Base-by-base conservation (phyloP, 441 rosid species). In the Adansonia rubrostipa region DNA sequence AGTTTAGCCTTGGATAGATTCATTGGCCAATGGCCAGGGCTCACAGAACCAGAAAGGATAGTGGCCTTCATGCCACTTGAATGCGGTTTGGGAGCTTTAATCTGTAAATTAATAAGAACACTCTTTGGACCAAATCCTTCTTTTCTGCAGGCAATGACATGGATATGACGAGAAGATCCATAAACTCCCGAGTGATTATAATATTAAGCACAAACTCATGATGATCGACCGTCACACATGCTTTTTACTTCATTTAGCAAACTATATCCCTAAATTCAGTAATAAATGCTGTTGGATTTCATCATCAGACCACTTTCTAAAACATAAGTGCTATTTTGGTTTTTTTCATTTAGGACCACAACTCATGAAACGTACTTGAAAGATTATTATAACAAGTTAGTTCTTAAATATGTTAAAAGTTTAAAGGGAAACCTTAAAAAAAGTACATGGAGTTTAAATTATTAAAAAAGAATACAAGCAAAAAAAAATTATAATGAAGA, bases 31-130 rank as follows among this genome's bases (percentile, higher is more conserved):
- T 36, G 40, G 40, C 40, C 40, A 36, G 11, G 10, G 20, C 48
- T 53, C 15, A 50, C 50, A 64, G 62, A 75, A 63, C 40, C 51
- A 75, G 51, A 51, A 62, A 19, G 44, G 67, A 56, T 77, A 67
- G 79, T 77, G 79, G 79, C 78, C 68, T 45, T 22, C 77, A 74
- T 44, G 73, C 56, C 17, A 68, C 72, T 71, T n/a, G 47, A 15
- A n/a, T 71, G 77, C 54, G 40, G 69, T 6, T 20, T 74, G 69
- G 10, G 54, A 22, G 54, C 20, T 74, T 74, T 19, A 74, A 57
- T 74, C 8, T 60, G 17, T 61, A 74, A 60, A 45, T 8, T 13
- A 60, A 42, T 22, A 56, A 40, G 22, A 74, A 19, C 42, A 74
- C 44, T 58, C 42, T 60, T 20, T 45, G 45, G 77, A 74, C 68